These are phyloP conservation scores for Ceratocystis eucalypticola DNA, from an alignment of 2,329 filamentous ascomycete genomes.

Conservation along the genomic window DNA sequence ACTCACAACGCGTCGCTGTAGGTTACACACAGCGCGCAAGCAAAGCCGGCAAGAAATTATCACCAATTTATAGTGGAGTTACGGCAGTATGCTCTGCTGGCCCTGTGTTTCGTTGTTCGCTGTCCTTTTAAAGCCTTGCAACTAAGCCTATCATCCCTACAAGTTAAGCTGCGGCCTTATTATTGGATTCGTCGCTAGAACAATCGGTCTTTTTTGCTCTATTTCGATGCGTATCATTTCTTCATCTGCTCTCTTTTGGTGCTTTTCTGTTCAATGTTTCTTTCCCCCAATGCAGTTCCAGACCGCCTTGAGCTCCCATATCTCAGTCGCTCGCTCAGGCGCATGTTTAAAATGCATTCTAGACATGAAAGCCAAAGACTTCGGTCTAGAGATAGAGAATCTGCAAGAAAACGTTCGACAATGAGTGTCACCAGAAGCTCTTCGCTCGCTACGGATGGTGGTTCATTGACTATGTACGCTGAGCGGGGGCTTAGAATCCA, in stretches of 20 bases:
- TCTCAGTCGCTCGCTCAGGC: constrained; percentile 6
- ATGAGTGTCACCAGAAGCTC: neutral
- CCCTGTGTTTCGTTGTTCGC: neutral
- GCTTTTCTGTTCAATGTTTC: neutral
- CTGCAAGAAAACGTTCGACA: no score
- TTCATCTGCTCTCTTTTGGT: neutral
- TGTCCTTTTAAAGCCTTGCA: no score
- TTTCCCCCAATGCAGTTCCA: neutral
- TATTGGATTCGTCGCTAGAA: neutral
- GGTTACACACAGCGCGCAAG: neutral
- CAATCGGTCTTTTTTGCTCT: neutral
- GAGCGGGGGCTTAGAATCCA: neutral
- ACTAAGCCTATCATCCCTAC: no score
- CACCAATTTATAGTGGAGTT: neutral
- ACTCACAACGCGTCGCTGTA: neutral
- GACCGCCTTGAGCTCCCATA: constrained; percentile 1
- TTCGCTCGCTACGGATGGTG: neutral
- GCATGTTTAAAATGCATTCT: neutral
- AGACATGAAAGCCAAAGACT: neutral
- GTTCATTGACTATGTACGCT: neutral
- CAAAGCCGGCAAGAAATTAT: neutral
- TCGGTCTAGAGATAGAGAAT: neutral
- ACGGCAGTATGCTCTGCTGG: neutral
- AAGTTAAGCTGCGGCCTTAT: neutral
- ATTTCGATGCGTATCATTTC: neutral